Evolutionary conservation across 139 green algal genomes (phyloP), one percentile per base, ranked within the genome.

Genomic region (Tetradesmus lagerheimii): DNA sequence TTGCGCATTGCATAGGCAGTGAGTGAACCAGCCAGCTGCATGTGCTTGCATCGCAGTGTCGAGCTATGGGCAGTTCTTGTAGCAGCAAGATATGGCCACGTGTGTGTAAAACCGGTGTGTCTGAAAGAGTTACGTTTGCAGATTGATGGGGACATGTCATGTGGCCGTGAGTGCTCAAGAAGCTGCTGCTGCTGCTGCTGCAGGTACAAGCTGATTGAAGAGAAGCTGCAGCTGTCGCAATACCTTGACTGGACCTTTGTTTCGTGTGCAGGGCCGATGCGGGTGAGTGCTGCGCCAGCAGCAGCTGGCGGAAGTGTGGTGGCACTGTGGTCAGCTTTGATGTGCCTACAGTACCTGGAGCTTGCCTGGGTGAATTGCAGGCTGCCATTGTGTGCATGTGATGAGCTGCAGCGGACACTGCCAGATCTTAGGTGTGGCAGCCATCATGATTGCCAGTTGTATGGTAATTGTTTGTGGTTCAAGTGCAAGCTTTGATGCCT

Each of bases 241-340:
- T 98, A 96, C 88, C 71, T 99, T 76, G 18, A 91, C 0, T 99
- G 97, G 97, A 98, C 95, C 11, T 99, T 98, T 47, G 45, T 99
- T 14, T 96, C 91, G n/a, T 99, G 97, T 84, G 78, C 90, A 14
- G 95, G 95, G 5, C 94, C 95, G 4, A 96, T 98, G 91, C 85
- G 93, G 95, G 94, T 95, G 80, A 57, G 89, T 29, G 20, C n/a
- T 12, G 1, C 9, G 0, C 9, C 34, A 81, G 27, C 74, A 71
- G 29, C n/a, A n/a, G n/a, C n/a, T 18, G 38, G 12, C 9, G 37
- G 20, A 29, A 8, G 31, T 45, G 71, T 45, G 71, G 71, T 25
- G 2, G 80, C 29, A n/a, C 3, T 74, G 75, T 45, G 41, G 78
- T 20, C 41, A 66, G 35, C 37, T 41, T n/a, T 38, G 50, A 31